Conservation (phyloP, 305 asterid genomes). For the Plantago rigida region DNA sequence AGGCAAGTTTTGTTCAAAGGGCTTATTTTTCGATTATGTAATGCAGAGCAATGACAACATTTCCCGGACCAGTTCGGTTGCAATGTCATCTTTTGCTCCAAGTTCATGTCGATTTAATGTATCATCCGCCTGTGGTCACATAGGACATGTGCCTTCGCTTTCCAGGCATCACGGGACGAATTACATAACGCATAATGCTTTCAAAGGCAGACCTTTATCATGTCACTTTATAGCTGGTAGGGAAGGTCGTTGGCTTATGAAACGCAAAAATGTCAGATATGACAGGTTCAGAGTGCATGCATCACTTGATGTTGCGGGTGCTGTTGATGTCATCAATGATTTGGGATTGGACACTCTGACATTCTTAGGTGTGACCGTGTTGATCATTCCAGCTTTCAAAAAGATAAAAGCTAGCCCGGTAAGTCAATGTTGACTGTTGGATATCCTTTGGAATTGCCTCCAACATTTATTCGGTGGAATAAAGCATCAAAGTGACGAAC, state of each 20-base stretch:
- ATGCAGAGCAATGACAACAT: slow-evolving; percentile 54
- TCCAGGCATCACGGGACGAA: slow-evolving; percentile 34
- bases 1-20: background rate
- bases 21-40: slow-evolving; percentile 11
- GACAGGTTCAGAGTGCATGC: slow-evolving; percentile 44
- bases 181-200: slow-evolving; percentile 32
- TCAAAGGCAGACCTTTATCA: slow-evolving; percentile 35
- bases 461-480: background rate
- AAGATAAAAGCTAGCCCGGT: slow-evolving; percentile 90
- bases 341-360: slow-evolving; percentile 86
- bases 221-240: slow-evolving; percentile 26
- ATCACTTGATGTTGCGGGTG: slow-evolving; percentile 63
- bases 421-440: slow-evolving; percentile 33
- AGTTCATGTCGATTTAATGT: slow-evolving; percentile 27
- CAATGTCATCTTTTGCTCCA: slow-evolving; percentile 31
- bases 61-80: slow-evolving; percentile 36
- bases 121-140: slow-evolving; percentile 34
- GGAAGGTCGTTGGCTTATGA: slow-evolving; percentile 31
- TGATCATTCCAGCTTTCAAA: slow-evolving; percentile 87
- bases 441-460: slow-evolving; percentile 4
- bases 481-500: background rate
- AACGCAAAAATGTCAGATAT: slow-evolving; percentile 26
- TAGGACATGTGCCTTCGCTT: slow-evolving; percentile 32
- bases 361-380: slow-evolving; percentile 79
- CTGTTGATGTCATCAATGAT: slow-evolving; percentile 90